These are phyloP conservation scores for Phytophthora vignae DNA, from an alignment of 352 stramenopile species.

Conservation along the genomic window DNA sequence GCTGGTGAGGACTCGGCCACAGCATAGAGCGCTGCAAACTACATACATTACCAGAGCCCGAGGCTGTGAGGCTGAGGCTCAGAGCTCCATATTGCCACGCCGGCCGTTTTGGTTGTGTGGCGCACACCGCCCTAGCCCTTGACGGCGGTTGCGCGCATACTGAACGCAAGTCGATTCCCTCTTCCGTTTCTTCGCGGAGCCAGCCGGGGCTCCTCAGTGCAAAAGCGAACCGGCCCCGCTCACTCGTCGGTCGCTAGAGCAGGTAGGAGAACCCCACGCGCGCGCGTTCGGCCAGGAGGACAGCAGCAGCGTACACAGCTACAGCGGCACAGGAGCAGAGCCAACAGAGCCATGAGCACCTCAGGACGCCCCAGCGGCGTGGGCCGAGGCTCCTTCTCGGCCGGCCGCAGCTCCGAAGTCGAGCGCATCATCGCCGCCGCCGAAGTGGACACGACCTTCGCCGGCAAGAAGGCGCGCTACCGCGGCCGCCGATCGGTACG, in stretches of 20 bases:
- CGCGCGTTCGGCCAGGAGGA: not conserved
- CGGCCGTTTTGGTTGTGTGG: conserved; percentile 1
- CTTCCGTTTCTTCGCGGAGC: conserved; percentile 33
- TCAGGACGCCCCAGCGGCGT: conserved; percentile 42
- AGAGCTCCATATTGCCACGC: too few species aligned
- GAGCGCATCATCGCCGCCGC: conserved; percentile 84
- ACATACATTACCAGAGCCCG: not conserved
- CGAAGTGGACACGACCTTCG: conserved; percentile 84
- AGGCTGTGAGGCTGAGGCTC: not conserved
- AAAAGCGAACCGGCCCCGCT: conserved; percentile 21
- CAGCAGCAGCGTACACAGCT: too few species aligned
- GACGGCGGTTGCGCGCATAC: not conserved
- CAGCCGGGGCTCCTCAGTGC: conserved; percentile 23
- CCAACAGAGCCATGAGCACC: conserved; percentile 36
- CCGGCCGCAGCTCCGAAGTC: conserved; percentile 72
- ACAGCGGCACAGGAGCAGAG: not conserved
- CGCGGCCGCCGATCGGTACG: conserved; percentile 73
- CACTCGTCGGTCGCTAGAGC: not conserved
- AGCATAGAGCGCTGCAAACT: conserved; percentile 5
- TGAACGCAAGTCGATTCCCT: conserved; percentile 8
- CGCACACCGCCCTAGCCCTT: conserved; percentile 15
- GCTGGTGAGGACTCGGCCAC: not conserved
- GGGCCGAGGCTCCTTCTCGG: conserved; percentile 54
- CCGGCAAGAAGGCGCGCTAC: conserved; percentile 80
- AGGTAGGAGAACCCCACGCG: not conserved